A percentile compares a stretch with the other conserved stretches of the same genome.
Evolutionary conservation across 768 basidiomycete genomes (phyloP).

Genomic region (Lentinula detonsa): DNA sequence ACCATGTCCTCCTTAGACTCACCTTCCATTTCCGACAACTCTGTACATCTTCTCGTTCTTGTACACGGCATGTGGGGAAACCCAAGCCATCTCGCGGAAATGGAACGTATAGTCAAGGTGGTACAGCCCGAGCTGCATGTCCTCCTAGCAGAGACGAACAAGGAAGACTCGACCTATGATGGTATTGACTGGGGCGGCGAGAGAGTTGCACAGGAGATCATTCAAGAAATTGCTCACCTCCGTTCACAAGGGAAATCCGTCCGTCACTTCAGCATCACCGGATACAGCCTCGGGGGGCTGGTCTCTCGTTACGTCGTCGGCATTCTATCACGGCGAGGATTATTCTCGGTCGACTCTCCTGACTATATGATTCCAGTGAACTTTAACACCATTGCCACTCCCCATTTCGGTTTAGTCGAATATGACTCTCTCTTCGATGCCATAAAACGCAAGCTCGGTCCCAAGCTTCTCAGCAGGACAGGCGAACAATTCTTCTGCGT

Average conservation of each 20-base stretch:
- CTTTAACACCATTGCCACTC: constrained; percentile 61
- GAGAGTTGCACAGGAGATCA: constrained; percentile 72
- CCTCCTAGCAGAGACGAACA: constrained; percentile 60
- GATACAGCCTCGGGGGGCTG: constrained; percentile 80
- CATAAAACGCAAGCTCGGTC: constrained; percentile 37
- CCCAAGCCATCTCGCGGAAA: constrained; percentile 55
- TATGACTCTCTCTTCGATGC: constrained; percentile 37
- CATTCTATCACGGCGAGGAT: constrained; percentile 16
- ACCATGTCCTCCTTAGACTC: not conserved
- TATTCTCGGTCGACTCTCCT: constrained; percentile 29
- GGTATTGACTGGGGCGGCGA: constrained; percentile 84
- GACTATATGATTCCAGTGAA: constrained; percentile 46
- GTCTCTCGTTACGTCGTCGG: constrained; percentile 77
- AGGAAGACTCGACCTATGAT: constrained; percentile 67
- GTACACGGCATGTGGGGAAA: constrained; percentile 82
- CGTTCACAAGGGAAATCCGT: constrained; percentile 51
- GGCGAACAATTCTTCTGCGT: constrained; percentile 49
- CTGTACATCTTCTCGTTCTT: constrained; percentile 39
- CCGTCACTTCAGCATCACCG: constrained; percentile 64
- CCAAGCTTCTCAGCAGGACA: constrained; percentile 48
- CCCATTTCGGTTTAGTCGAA: constrained; percentile 51
- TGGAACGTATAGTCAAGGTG: constrained; percentile 47
- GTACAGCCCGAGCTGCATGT: constrained; percentile 48
- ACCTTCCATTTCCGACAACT: not conserved
- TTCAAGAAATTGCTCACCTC: constrained; percentile 47